phyloP scores from a whole-genome alignment of 164 flowering plant genomes.

The Magnolia officinalis region DNA sequence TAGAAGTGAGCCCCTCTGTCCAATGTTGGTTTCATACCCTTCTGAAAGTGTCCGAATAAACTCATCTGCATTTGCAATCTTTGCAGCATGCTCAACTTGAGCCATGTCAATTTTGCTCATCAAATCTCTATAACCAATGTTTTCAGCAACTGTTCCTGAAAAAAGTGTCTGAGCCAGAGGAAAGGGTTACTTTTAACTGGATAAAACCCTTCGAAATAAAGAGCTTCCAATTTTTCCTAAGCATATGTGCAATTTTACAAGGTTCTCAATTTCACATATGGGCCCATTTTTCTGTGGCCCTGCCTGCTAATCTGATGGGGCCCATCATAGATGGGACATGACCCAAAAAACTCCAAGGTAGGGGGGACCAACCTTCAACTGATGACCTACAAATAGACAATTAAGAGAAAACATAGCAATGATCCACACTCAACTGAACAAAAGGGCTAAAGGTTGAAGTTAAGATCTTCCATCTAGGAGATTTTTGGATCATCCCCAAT shows the following conservation, averaged over 20 bases:
- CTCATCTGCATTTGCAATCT: constrained; percentile 84
- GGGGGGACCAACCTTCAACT: background rate
- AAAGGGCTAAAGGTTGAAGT: too few species aligned
- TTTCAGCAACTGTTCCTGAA: constrained; percentile 94
- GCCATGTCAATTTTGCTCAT: constrained; percentile 65
- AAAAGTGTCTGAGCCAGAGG: constrained; percentile 59
- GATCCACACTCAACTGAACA: too few species aligned
- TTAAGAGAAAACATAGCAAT: too few species aligned
- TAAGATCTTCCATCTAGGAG: too few species aligned
- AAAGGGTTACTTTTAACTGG: background rate
- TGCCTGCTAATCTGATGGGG: background rate
- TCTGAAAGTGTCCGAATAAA: constrained; percentile 69
- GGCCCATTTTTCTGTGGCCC: background rate
- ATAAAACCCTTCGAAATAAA: background rate
- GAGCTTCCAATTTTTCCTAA: background rate
- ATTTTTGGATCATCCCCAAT: too few species aligned
- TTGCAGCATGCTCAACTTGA: constrained; percentile 66
- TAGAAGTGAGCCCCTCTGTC: constrained; percentile 79
- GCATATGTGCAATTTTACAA: too few species aligned
- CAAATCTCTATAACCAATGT: constrained; percentile 87
- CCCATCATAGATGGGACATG: too few species aligned
- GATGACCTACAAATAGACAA: too few species aligned
- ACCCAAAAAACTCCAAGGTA: background rate
- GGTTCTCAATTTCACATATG: too few species aligned
- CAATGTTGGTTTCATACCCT: constrained; percentile 68